Conservation (phyloP, 2,329 filamentous ascomycete genomes). For the Diaporthe helianthi region DNA sequence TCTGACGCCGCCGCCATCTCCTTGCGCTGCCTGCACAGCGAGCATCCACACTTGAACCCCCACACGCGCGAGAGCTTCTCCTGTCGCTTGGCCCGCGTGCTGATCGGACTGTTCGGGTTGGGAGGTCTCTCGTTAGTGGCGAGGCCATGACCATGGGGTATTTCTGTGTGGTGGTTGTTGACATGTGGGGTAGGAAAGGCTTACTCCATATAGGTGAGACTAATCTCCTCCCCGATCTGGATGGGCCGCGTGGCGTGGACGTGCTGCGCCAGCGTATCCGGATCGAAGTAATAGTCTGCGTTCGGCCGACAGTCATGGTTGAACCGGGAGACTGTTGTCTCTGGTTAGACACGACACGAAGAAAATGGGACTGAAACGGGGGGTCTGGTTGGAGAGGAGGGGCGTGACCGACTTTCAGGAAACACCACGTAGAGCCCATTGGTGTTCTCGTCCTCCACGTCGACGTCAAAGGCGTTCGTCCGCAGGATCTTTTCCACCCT, state of each 20-base stretch:
- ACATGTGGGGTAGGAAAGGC: slow-evolving; percentile 18
- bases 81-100: slow-evolving; percentile 42
- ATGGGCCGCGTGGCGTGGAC: slow-evolving; percentile 50
- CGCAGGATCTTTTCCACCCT: slow-evolving; percentile 46
- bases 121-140: neutral
- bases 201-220: slow-evolving; percentile 51
- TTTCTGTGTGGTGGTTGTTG: neutral
- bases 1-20: slow-evolving; percentile 45
- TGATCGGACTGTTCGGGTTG: slow-evolving; percentile 40
- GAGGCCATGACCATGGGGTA: neutral
- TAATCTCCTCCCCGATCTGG: slow-evolving; percentile 51
- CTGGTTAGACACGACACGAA: neutral
- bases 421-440: slow-evolving; percentile 49
- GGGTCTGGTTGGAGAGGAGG: no score
- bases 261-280: slow-evolving; percentile 47
- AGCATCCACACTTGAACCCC: slow-evolving; percentile 52
- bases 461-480: slow-evolving; percentile 51
- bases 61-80: slow-evolving; percentile 44
- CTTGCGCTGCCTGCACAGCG: slow-evolving; percentile 44
- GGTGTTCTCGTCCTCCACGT: slow-evolving; percentile 41
- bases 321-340: slow-evolving; percentile 45
- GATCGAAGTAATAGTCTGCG: slow-evolving; percentile 52
- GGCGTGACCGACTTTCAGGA: slow-evolving; percentile 43
- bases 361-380: neutral
- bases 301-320: slow-evolving; percentile 56